Evolutionary conservation across 345 rosid species (phyloP), one percentile per base, ranked within the genome.

Genomic region (Gossypium rotundifolium): DNA sequence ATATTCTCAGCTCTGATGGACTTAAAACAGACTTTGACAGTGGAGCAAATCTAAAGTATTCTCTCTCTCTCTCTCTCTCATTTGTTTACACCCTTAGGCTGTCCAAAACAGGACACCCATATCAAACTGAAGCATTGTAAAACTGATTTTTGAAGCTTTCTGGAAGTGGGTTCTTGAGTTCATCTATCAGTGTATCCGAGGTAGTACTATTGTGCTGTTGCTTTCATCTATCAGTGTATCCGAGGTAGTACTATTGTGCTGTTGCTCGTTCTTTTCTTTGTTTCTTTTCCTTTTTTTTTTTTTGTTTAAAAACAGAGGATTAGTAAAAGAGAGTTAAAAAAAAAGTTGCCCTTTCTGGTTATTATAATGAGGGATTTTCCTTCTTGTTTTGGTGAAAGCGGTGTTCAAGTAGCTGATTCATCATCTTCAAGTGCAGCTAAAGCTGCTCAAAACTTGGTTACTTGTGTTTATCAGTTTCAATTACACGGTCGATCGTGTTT

Each of bases 311-410:
- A 62, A 42, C 71, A 70, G 77, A 38, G 65, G 63, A 42, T 52
- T 42, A 49, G 72, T 8, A 61, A 58, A 63, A 29, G 48, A 69
- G 55, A 51, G 55, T 33, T 33, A 4, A 13, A 22, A 3, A 44
- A 33, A 25, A 45, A 7, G 20, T 29, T 17, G 17, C 25, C 17
- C 58, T 71, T 33, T 74, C 46, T 58, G 65, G 71, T 38, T 52
- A 76, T 42, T 53, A 78, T 33, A 75, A 91, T 94, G 97, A 92
- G 85, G 87, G 98, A 94, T 81, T 94, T 94, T 80, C 96, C 96
- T 80, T 94, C 98, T 81, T 94, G 97, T 83, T 94, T 92, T 60
- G 96, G 97, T 73, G 98, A 94, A 83, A 94, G 86, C 79, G 98
- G 97, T 59, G 94, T 94, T 75, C 98, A 94, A 83, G 87, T 92